Base-by-base conservation (phyloP, 2,329 filamentous ascomycete genomes). In the Cytospora piceae region DNA sequence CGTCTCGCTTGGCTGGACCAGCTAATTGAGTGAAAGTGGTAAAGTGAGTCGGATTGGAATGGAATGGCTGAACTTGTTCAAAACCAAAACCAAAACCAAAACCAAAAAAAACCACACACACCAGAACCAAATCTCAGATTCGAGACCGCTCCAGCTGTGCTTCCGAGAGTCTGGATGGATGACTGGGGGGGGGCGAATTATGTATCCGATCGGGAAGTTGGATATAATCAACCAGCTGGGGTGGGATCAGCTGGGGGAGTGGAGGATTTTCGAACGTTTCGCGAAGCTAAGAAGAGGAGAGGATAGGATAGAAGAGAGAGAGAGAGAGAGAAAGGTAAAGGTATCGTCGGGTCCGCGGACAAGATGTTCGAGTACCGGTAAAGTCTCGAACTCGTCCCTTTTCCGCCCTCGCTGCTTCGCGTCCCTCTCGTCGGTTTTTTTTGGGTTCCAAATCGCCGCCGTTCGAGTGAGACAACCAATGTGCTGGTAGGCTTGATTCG, bases 371-470 rank as follows among this genome's bases (percentile, higher is more conserved):
- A 67, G 65, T 58, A 37, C 11, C 34, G 34, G 12, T 37, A 15
- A 37, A 34, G 32, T 29, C 27, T 64, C 42, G 55, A 64, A 59
- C 54, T 57, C 59, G 61, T 65, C 27, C 56, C 60, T 63, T 61
- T 63, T 46, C 63, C 63, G 58, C 32, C 57, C 37, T 56, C 49
- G 34, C 34, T 37, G 34, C 34, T 24, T 60, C 39, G 42, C 57
- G 61, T 61, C 29, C 56, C 32, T 60, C 55, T 61, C 56, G 61
- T 60, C 57, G 58, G 58, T 46, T 59, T 54, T 49, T 24, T 49
- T 14, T 46, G 58, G 62, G 54, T 67, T 67, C 63, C 63, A 68
- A 60, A 56, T 51, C 52, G 58, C 63, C 66, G 63, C 63, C 66
- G 63, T 54, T 59, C 51, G 66, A 63, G 63, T 68, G 66, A 68